phyloP scores from a whole-genome alignment of 257 asterid genomes.

The Misopates orontium region DNA sequence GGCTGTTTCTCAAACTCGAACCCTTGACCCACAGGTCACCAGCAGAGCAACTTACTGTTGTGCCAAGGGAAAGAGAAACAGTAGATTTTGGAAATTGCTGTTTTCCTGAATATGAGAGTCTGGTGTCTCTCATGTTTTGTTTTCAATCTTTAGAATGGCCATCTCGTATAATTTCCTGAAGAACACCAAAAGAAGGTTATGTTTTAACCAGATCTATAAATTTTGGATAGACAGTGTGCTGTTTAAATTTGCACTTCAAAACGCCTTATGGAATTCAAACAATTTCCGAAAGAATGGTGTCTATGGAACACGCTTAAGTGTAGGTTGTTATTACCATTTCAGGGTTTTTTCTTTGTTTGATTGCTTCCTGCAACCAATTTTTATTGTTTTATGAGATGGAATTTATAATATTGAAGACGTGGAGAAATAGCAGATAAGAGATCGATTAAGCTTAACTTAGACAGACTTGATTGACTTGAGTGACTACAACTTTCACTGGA shows the following conservation, averaged over 20 bases:
- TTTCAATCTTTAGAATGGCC: slow-evolving; percentile 6
- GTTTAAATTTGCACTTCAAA: background rate
- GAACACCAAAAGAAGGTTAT: background rate
- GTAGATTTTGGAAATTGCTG: background rate
- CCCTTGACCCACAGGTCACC: too few relatives aligned
- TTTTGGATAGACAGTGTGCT: background rate
- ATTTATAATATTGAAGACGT: background rate
- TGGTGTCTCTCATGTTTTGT: background rate
- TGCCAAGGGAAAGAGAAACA: background rate
- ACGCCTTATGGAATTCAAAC: slow-evolving; percentile 1
- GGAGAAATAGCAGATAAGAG: background rate
- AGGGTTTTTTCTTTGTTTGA: background rate
- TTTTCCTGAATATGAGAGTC: background rate
- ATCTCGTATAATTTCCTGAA: background rate
- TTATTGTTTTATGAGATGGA: background rate
- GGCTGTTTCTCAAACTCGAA: too few relatives aligned
- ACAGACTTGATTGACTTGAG: background rate
- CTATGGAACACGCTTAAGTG: background rate
- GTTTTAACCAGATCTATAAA: slow-evolving; percentile 3
- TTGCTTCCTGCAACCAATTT: background rate
- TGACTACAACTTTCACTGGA: background rate
- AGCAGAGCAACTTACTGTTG: too few relatives aligned
- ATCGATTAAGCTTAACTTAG: background rate
- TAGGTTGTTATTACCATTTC: background rate
- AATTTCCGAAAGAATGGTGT: background rate